Base-by-base conservation (phyloP, 1,284 basidiomycete genomes). In the Schizophyllum commune region DNA sequence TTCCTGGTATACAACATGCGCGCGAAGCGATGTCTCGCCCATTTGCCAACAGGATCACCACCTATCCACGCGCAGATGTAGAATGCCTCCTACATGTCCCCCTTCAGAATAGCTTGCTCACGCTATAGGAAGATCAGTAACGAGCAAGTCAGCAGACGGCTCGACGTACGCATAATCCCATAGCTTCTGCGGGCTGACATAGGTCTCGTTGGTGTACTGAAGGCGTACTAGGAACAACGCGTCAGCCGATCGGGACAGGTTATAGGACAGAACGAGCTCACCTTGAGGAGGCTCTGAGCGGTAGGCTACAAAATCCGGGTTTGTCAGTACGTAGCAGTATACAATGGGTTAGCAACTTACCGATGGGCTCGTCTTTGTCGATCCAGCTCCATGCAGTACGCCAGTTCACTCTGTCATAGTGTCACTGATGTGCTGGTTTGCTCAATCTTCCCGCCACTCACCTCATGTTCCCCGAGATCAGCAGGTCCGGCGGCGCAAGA, bases 181-280 rank as follows among this genome's bases (percentile, higher is more conserved):
- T 20, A 86, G 67, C 56, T 80, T 82, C 62, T 84, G 82, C 1
- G 84, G 84, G 65, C 83, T 83, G 70, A 83, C 84, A 74, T 84
- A 86, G 0, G 84, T 86, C 20, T 84, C 82, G 55, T 71, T 73
- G 5, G 85, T 86, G 68, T 86, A 86, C 7, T 80, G 72, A 71
- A 86, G 85, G 19, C 79, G 81, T 67, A 80, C 82, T 83, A 66
- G 13, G 58, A 59, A 13, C 5, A 56, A 52, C n/a, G 13, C 6
- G 7, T 62, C 15, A 60, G 15, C n/a, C 34, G 53, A 61, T 4
- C 60, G 51, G 66, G 60, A 64, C 74, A 74, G 17, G 69, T 71
- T 61, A 33, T 33, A 53, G 22, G 27, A 22, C 32, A 17, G 11
- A n/a, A 2, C 2, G 20, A n/a, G 70, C 74, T 60, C 62, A 77